phyloP scores from a whole-genome alignment of 345 rosid genomes.

The Ceriops zippeliana region DNA sequence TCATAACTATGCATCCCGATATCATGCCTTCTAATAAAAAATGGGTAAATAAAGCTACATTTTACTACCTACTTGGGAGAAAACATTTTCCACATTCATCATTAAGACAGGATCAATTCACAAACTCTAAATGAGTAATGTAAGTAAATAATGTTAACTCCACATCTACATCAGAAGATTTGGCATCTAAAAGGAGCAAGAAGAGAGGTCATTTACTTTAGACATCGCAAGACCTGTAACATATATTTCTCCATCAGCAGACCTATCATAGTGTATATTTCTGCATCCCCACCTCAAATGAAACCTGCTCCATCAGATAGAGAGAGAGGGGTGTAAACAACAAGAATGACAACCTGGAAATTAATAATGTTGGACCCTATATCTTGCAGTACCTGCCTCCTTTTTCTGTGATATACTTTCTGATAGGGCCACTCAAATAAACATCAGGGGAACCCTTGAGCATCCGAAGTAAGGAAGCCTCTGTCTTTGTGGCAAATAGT shows the following conservation, averaged over 20 bases:
- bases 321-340: constrained; percentile 8
- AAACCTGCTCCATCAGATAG: constrained; percentile 57
- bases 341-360: not conserved
- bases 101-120: not conserved
- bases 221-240: constrained; percentile 86
- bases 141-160: not conserved
- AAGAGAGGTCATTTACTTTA: constrained; percentile 47
- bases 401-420: constrained; percentile 74
- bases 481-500: constrained; percentile 96
- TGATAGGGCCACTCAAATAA: constrained; percentile 91
- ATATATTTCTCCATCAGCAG: constrained; percentile 58
- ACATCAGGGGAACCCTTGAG: constrained; percentile 97
- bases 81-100: not conserved
- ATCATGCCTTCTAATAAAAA: too few species aligned
- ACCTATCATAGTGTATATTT: constrained; percentile 64
- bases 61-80: too few species aligned
- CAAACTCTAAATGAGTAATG: not conserved
- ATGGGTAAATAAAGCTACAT: too few species aligned
- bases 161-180: constrained; percentile 1
- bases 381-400: constrained; percentile 67
- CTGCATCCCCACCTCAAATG: constrained; percentile 99
- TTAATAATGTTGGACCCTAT: not conserved
- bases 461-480: constrained; percentile 96
- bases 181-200: not conserved
- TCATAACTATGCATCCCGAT: too few species aligned